phyloP scores from a whole-genome alignment of 202 grass and related monocot genomes.

The Hordeum pubiflorum region DNA sequence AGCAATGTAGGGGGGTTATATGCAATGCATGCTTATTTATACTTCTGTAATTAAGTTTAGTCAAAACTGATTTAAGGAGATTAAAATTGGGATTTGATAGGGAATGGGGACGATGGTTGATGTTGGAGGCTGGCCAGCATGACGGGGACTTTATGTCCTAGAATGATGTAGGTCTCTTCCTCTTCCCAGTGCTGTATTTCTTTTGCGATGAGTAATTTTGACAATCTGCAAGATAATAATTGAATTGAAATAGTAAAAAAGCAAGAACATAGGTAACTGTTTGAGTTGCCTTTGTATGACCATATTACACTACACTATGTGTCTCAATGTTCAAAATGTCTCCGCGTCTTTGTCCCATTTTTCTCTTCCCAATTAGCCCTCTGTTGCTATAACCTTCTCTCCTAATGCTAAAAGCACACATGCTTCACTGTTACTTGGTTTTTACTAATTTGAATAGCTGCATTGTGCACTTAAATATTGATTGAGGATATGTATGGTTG shows the following conservation, averaged over 20 bases:
- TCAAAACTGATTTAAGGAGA: slow-evolving; percentile 32
- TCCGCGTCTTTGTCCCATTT: background rate
- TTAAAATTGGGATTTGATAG: slow-evolving; percentile 92
- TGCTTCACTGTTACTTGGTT: background rate
- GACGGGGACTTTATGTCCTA: slow-evolving; percentile 47
- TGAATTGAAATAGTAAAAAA: background rate
- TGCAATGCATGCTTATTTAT: background rate
- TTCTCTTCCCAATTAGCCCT: background rate
- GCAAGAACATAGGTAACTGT: background rate
- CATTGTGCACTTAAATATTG: background rate
- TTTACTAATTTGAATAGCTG: background rate
- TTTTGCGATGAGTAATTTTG: slow-evolving; percentile 16
- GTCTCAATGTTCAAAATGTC: background rate
- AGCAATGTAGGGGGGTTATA: background rate
- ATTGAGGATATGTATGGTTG: slow-evolving; percentile 46
- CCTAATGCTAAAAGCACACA: background rate
- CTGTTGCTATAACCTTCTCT: background rate
- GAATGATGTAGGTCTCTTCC: slow-evolving; percentile 83
- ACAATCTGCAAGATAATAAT: background rate
- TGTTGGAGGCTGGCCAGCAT: slow-evolving; percentile 54
- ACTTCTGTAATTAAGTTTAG: background rate
- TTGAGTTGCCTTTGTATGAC: background rate
- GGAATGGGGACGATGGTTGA: slow-evolving; percentile 93
- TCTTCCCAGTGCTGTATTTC: slow-evolving; percentile 23
- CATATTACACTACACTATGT: background rate